Percentiles rank a stretch among this genome's conserved stretches.
These are phyloP conservation scores for Arthonia radiata DNA, from an alignment of 495 filamentous ascomycete genomes.

Conservation along the genomic window DNA sequence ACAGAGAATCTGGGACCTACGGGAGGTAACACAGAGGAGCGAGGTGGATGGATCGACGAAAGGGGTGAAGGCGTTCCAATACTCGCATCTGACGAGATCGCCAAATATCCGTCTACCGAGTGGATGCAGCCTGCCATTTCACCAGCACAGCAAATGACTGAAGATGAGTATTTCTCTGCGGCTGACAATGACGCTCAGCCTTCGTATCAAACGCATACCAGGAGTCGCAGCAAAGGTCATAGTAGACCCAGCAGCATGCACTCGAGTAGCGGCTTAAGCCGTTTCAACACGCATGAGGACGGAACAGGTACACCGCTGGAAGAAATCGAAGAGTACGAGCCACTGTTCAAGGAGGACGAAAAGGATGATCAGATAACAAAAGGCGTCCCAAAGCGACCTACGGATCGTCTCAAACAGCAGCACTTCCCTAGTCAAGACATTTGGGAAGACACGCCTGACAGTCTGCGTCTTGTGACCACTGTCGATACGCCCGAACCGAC, in stretches of 20 bases:
- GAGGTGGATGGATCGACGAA: conserved; percentile 26
- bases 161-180: conserved; percentile 29
- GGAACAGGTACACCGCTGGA: conserved; percentile 47
- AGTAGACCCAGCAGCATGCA: conserved; percentile 39
- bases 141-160: conserved; percentile 33
- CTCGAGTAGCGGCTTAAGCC: conserved; percentile 45
- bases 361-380: conserved; percentile 25
- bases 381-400: conserved; percentile 25
- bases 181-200: conserved; percentile 13
- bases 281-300: too few species aligned
- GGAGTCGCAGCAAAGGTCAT: conserved; percentile 15
- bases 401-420: conserved; percentile 41
- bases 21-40: conserved; percentile 21
- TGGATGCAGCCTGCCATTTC: conserved; percentile 50
- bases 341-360: conserved; percentile 73
- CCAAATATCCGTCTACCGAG: conserved; percentile 43
- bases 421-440: conserved; percentile 84
- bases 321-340: conserved; percentile 85
- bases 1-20: conserved; percentile 19
- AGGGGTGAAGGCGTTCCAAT: conserved; percentile 44
- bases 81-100: conserved; percentile 72
- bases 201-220: conserved; percentile 4
- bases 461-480: conserved; percentile 56
- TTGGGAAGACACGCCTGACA: conserved; percentile 91
- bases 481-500: conserved; percentile 55